phyloP scores from a whole-genome alignment of 805 yeast genomes.

The Lipomyces starkeyi region DNA sequence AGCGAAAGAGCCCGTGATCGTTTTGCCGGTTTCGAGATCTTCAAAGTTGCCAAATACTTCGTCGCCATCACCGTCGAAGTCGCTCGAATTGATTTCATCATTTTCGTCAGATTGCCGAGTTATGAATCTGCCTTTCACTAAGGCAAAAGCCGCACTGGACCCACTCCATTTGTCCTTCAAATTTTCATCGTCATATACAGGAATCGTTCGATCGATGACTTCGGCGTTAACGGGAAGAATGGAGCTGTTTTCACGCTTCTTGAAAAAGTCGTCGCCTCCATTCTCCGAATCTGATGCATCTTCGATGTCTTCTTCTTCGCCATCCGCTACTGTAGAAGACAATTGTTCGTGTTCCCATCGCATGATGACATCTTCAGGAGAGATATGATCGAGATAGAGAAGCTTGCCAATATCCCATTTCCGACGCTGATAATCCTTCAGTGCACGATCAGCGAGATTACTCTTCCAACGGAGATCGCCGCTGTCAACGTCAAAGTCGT shows the following conservation, averaged over 20 bases:
- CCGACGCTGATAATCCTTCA: conserved; percentile 63
- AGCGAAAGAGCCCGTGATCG: conserved; percentile 52
- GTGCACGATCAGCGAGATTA: conserved; percentile 56
- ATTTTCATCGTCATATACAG: conserved; percentile 27
- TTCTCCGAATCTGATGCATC: conserved; percentile 21
- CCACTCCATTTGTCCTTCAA: conserved; percentile 38
- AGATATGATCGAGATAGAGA: conserved; percentile 76
- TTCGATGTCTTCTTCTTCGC: conserved; percentile 52
- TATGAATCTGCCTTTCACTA: conserved; percentile 30
- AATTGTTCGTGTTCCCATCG: conserved; percentile 66
- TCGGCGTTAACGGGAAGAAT: conserved; percentile 31
- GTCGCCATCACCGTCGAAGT: conserved; percentile 61
- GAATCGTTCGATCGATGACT: conserved; percentile 34
- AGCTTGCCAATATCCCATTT: conserved; percentile 82
- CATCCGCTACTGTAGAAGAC: conserved; percentile 51
- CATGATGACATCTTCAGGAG: conserved; percentile 71
- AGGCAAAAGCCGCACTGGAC: conserved; percentile 27
- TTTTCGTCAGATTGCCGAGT: conserved; percentile 41
- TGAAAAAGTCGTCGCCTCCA: conserved; percentile 42
- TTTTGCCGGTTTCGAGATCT: conserved; percentile 44
- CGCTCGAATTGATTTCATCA: conserved; percentile 45
- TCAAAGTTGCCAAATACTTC: conserved; percentile 51
- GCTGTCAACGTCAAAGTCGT: conserved; percentile 47
- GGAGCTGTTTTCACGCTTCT: conserved; percentile 42
- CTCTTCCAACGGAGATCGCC: conserved; percentile 45